Percentiles rank a stretch among this genome's conserved stretches.
These are phyloP conservation scores for Nothophytophthora sp. DNA, from an alignment of 352 stramenopile species.

Conservation along the genomic window DNA sequence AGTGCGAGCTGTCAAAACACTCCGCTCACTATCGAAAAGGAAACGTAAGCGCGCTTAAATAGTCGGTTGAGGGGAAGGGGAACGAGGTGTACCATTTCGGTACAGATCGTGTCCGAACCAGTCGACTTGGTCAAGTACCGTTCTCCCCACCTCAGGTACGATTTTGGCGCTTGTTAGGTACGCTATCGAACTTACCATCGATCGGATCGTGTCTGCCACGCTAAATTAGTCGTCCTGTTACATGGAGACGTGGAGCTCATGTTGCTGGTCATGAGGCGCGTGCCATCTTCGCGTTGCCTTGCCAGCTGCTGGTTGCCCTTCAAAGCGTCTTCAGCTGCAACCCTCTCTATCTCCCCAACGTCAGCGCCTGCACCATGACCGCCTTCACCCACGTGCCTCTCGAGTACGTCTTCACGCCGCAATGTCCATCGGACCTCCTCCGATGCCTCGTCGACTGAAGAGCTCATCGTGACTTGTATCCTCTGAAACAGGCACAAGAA, in stretches of 20 bases:
- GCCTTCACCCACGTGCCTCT: slow-evolving; percentile 37
- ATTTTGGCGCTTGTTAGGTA: no score
- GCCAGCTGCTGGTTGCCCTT: background rate
- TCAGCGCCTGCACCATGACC: slow-evolving; percentile 16
- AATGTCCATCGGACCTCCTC: background rate
- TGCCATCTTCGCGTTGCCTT: no score
- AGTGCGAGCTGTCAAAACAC: background rate
- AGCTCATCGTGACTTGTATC: no score
- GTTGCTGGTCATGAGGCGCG: background rate
- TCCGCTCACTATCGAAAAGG: slow-evolving; percentile 14
- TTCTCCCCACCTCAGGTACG: no score
- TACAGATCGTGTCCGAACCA: no score
- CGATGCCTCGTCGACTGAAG: no score
- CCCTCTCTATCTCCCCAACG: slow-evolving; percentile 1
- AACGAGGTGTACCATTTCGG: no score
- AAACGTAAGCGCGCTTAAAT: slow-evolving; percentile 25
- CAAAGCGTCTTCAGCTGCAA: background rate
- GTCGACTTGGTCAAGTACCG: no score
- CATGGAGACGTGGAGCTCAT: background rate
- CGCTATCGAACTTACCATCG: no score
- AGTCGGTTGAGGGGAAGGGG: no score
- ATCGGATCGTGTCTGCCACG: no score
- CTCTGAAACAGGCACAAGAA: slow-evolving; percentile 69
- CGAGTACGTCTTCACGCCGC: slow-evolving; percentile 16
- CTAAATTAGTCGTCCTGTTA: no score